These are phyloP conservation scores for Quercus phellos DNA, from an alignment of 331 rosid genomes.

Conservation along the genomic window DNA sequence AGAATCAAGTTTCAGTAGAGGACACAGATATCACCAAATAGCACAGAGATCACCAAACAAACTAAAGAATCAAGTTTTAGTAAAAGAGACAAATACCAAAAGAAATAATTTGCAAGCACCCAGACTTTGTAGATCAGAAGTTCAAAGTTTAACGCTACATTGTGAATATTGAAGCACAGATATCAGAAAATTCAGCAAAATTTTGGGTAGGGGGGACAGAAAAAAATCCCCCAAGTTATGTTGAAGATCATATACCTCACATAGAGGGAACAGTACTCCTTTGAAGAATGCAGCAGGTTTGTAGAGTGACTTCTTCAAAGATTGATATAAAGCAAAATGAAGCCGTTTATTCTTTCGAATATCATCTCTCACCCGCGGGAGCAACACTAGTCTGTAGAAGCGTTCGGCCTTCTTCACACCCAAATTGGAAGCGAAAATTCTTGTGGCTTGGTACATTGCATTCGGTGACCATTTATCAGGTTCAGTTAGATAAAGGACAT, in stretches of 20 bases:
- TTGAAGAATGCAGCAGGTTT: conserved; percentile 79
- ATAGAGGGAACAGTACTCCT: conserved; percentile 71
- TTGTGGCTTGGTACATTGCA: conserved; percentile 80
- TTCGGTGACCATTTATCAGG: conserved; percentile 94
- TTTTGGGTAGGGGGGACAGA: not conserved
- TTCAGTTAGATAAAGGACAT: conserved; percentile 64
- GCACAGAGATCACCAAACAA: not conserved
- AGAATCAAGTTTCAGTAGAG: no score
- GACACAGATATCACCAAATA: not conserved
- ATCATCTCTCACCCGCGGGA: conserved; percentile 78
- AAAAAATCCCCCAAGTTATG: conserved; percentile 5
- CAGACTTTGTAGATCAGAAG: not conserved
- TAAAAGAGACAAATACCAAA: not conserved
- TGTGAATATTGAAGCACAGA: not conserved
- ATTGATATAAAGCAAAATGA: conserved; percentile 75
- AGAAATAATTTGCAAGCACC: not conserved
- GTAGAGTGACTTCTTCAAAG: conserved; percentile 71
- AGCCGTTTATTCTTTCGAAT: conserved; percentile 61
- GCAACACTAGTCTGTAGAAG: conserved; percentile 81
- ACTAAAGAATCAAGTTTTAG: not conserved
- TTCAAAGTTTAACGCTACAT: not conserved
- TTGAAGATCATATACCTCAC: conserved; percentile 55
- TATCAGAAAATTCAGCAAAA: not conserved
- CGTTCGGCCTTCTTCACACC: conserved; percentile 66
- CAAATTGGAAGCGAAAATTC: conserved; percentile 76